Evolutionary conservation across 2,329 filamentous ascomycete genomes (phyloP).

Genomic region (Cercospora zeae-maydis): DNA sequence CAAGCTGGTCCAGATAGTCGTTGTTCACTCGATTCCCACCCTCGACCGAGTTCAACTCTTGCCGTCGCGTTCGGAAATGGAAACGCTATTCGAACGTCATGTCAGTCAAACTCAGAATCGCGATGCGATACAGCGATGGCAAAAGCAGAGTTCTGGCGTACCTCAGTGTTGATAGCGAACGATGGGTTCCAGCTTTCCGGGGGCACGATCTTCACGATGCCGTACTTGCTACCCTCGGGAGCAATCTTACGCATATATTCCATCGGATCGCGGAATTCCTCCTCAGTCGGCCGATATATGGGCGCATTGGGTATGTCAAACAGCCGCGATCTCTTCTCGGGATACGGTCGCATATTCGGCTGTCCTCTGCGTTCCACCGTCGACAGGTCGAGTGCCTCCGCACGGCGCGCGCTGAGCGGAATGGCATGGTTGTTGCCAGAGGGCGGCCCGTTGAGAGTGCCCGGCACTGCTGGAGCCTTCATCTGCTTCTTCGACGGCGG

Average conservation of each 20-base stretch:
- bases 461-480: constrained; percentile 24
- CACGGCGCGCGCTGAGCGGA: constrained; percentile 62
- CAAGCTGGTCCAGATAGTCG: constrained; percentile 89
- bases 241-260: constrained; percentile 91
- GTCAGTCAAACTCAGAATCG: constrained; percentile 17
- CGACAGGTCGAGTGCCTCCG: constrained; percentile 71
- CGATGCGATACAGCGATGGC: neutral
- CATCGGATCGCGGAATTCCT: constrained; percentile 92
- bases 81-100: constrained; percentile 64
- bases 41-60: constrained; percentile 97
- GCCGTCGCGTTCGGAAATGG: constrained; percentile 92
- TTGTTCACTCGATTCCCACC: constrained; percentile 94
- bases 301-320: constrained; percentile 87
- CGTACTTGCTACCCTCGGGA: constrained; percentile 79
- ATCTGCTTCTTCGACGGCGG: constrained; percentile 24
- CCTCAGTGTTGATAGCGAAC: constrained; percentile 96
- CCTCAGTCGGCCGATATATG: constrained; percentile 82
- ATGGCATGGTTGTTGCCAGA: constrained; percentile 44
- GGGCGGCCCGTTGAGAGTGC: constrained; percentile 38
- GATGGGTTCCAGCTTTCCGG: constrained; percentile 90
- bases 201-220: constrained; percentile 92
- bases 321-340: constrained; percentile 52
- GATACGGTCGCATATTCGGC: constrained; percentile 67
- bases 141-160: constrained; percentile 46
- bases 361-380: constrained; percentile 91